phyloP scores from a whole-genome alignment of 2,329 filamentous ascomycete species.

The Penicillium corylophilum region DNA sequence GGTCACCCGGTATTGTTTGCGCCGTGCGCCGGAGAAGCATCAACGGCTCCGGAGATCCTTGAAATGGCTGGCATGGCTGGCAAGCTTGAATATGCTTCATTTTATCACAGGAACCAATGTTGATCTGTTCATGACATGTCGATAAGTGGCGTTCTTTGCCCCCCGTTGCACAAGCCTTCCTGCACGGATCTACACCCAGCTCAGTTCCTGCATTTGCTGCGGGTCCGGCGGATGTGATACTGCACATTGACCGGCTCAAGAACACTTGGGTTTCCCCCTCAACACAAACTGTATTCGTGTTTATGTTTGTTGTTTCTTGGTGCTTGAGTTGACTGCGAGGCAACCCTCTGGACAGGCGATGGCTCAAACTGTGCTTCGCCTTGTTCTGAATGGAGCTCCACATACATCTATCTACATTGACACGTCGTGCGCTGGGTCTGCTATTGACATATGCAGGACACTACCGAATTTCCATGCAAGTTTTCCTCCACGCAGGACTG shows the following conservation, averaged over 20 bases:
- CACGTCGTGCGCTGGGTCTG: neutral
- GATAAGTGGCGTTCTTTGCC: conserved; percentile 17
- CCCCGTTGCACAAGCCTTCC: conserved; percentile 18
- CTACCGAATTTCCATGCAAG: neutral
- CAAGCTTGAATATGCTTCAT: neutral
- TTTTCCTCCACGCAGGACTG: neutral
- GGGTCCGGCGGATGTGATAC: conserved; percentile 14
- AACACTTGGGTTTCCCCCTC: conserved; percentile 17
- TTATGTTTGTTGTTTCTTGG: conserved; percentile 1
- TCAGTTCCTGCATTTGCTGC: conserved; percentile 12
- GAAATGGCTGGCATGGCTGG: neutral
- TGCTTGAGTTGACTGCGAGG: neutral
- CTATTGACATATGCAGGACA: neutral
- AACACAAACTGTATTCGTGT: conserved; percentile 9
- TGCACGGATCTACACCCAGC: conserved; percentile 12
- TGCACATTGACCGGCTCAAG: conserved; percentile 9
- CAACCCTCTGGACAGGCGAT: neutral
- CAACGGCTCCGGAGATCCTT: neutral
- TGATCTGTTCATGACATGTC: conserved; percentile 15
- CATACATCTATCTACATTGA: neutral
- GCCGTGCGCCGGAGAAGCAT: neutral
- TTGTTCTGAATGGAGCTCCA: neutral
- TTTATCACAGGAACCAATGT: neutral
- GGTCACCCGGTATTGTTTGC: neutral
- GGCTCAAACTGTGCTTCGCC: neutral